A percentile compares a stretch with the other conserved stretches of the same genome.
phyloP scores from a whole-genome alignment of 2,329 filamentous ascomycete species.

The Phoma sp. region DNA sequence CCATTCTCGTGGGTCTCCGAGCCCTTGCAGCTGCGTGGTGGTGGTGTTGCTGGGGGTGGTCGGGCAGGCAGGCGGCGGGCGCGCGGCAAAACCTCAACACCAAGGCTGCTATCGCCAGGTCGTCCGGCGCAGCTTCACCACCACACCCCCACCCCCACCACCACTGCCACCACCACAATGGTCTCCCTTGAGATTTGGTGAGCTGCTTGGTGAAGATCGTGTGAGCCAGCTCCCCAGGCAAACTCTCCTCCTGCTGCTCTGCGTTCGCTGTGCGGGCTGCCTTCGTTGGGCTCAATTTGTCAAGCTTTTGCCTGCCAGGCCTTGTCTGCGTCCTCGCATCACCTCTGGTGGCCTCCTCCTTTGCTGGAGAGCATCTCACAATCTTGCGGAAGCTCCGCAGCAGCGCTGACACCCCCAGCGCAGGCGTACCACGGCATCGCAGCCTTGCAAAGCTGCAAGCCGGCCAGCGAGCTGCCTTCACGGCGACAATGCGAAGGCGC shows the following conservation, averaged over 20 bases:
- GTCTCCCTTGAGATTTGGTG: too few relatives aligned
- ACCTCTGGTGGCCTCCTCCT: too few relatives aligned
- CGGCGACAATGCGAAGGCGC: too few relatives aligned
- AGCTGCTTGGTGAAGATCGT: background rate
- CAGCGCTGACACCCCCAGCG: too few relatives aligned
- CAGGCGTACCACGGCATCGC: background rate
- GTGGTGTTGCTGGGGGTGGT: slow-evolving; percentile 2
- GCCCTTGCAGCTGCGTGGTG: background rate
- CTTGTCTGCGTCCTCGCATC: too few relatives aligned
- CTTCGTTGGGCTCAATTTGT: too few relatives aligned
- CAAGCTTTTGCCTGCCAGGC: too few relatives aligned
- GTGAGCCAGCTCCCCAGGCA: too few relatives aligned
- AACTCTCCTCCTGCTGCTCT: too few relatives aligned
- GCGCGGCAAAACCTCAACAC: slow-evolving; percentile 10
- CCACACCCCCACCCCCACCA: background rate
- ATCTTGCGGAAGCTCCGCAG: too few relatives aligned
- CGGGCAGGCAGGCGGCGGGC: background rate
- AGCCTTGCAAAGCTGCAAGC: background rate
- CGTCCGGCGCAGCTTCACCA: background rate
- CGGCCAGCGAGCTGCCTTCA: background rate
- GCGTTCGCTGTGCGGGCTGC: too few relatives aligned
- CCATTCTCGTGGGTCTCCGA: background rate
- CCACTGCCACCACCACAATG: background rate
- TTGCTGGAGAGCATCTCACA: too few relatives aligned
- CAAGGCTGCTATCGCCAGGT: slow-evolving; percentile 4